These are phyloP conservation scores for Mycena pura DNA, from an alignment of 768 basidiomycete genomes.

Conservation along the genomic window DNA sequence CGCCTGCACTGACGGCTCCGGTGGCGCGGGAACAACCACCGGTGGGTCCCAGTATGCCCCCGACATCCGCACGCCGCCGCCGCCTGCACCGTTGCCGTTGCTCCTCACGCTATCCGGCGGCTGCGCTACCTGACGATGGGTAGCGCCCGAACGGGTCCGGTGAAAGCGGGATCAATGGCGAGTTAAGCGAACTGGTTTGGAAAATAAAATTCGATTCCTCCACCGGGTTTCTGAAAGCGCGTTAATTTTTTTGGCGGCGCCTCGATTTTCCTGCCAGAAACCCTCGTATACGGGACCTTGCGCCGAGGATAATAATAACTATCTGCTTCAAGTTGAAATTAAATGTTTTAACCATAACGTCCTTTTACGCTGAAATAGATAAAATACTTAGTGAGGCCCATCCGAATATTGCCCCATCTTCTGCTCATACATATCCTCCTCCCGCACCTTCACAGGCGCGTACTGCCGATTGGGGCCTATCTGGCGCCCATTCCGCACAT, in stretches of 20 bases:
- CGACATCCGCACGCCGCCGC: conserved; percentile 35
- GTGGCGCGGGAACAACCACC: conserved; percentile 22
- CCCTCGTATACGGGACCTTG: too few species aligned
- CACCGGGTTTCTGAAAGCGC: too few species aligned
- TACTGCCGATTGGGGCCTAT: background rate
- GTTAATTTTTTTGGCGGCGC: too few species aligned
- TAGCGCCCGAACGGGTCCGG: conserved; percentile 84
- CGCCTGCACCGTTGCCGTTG: conserved; percentile 26
- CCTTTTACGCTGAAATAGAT: background rate
- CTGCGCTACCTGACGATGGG: conserved; percentile 64
- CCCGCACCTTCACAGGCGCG: background rate
- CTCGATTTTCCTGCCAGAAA: too few species aligned
- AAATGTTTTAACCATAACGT: background rate
- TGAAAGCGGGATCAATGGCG: conserved; percentile 81
- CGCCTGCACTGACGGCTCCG: conserved; percentile 30
- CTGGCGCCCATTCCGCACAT: background rate
- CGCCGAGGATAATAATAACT: too few species aligned
- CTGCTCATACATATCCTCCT: background rate
- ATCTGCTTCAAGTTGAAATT: background rate
- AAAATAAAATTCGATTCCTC: too few species aligned
- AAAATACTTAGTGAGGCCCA: background rate
- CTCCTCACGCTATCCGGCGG: conserved; percentile 12
- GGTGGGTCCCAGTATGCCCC: conserved; percentile 52
- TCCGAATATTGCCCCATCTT: background rate
- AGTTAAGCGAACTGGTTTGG: conserved; percentile 45